Percentiles rank a stretch among this genome's conserved stretches.
These are phyloP conservation scores for Camelina laxa DNA, from an alignment of 345 rosid species.

Conservation along the genomic window DNA sequence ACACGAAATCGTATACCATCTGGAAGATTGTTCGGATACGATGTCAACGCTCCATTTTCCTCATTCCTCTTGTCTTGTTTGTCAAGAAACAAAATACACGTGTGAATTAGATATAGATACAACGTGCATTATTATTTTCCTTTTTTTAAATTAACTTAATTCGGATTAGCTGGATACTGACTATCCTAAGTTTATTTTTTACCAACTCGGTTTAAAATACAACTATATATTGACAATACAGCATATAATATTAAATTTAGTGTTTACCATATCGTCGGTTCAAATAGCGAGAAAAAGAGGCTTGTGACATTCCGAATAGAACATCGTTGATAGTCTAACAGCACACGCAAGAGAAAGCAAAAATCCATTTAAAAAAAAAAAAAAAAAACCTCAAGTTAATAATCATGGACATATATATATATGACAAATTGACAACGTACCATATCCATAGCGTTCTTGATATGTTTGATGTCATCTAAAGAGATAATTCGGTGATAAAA, in stretches of 20 bases:
- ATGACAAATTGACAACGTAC: conserved; percentile 9
- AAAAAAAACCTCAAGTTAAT: not conserved
- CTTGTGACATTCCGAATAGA: conserved; percentile 65
- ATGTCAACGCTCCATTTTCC: conserved; percentile 9
- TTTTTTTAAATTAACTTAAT: not conserved
- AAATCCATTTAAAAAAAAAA: not conserved
- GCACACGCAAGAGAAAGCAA: not conserved
- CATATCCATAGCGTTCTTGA: conserved; percentile 41
- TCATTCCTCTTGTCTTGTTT: conserved; percentile 23
- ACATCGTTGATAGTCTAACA: conserved; percentile 76
- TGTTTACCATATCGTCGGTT: conserved; percentile 21
- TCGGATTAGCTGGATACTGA: not conserved
- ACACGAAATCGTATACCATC: conserved; percentile 49
- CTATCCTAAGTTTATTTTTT: no score
- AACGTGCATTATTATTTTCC: not conserved
- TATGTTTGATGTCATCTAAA: conserved; percentile 62
- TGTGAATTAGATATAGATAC: not conserved
- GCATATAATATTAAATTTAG: no score
- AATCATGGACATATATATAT: not conserved
- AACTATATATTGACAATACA: no score
- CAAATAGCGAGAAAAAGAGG: conserved; percentile 62
- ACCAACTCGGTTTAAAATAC: no score
- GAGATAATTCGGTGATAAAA: conserved; percentile 52
- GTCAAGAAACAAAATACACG: conserved; percentile 15
- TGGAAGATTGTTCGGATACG: conserved; percentile 38